Conservation (phyloP, 2,329 filamentous ascomycete species). For the Fusarium oxysporum region DNA sequence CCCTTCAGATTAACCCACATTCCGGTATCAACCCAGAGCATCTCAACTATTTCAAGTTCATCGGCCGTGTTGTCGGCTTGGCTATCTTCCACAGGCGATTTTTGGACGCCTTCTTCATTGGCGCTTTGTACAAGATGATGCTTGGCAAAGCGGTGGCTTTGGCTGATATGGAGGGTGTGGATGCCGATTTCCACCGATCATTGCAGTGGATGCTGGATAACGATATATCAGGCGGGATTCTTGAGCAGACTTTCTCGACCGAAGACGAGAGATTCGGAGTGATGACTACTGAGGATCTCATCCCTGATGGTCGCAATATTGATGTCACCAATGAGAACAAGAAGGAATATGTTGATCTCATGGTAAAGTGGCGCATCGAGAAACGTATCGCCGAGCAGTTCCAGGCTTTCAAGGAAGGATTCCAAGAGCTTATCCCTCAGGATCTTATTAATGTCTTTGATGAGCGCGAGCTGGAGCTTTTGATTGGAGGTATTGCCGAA, state of each 20-base stretch:
- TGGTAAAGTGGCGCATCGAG: conserved; percentile 99
- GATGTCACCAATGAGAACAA: conserved; percentile 99
- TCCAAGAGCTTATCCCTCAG: conserved; percentile 96
- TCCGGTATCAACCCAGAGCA: conserved; percentile 99
- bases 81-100: conserved; percentile 99
- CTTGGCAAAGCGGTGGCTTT: conserved; percentile 90
- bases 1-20: conserved; percentile 98
- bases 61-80: conserved; percentile 94
- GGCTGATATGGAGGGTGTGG: conserved; percentile 98
- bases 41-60: conserved; percentile 99
- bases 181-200: conserved; percentile 96
- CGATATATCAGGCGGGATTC: conserved; percentile 89
- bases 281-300: conserved; percentile 92
- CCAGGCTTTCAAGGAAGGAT: conserved; percentile 95
- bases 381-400: conserved; percentile 99
- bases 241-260: conserved; percentile 96
- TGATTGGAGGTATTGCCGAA: conserved; percentile 99
- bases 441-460: conserved; percentile 99
- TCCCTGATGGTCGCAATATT: conserved; percentile 88
- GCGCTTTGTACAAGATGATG: conserved; percentile 99
- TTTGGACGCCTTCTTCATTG: conserved; percentile 98
- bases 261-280: conserved; percentile 98
- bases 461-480: conserved; percentile 93
- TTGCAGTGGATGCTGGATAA: conserved; percentile 98
- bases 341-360: conserved; percentile 97